phyloP scores from a whole-genome alignment of 805 yeast genomes.

The Kluyveromyces lactis region DNA sequence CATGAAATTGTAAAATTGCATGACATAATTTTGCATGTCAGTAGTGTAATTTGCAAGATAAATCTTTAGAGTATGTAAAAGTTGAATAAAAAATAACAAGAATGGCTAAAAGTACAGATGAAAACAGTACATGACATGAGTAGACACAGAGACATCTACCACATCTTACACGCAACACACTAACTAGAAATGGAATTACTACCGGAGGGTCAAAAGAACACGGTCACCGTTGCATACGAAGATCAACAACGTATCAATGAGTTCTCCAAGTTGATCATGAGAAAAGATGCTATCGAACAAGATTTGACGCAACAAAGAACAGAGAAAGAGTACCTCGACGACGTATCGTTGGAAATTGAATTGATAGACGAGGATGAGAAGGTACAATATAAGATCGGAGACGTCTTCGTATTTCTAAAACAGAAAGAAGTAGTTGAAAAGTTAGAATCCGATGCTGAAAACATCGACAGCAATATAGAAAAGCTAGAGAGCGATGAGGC shows the following conservation, averaged over 20 bases:
- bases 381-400: conserved; percentile 75
- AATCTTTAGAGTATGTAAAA: too few species aligned
- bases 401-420: conserved; percentile 57
- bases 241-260: conserved; percentile 87
- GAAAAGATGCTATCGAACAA: conserved; percentile 50
- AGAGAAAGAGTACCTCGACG: conserved; percentile 85
- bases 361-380: conserved; percentile 69
- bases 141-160: too few species aligned
- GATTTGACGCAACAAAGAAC: conserved; percentile 42
- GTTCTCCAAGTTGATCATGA: conserved; percentile 73
- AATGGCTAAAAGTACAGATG: too few species aligned
- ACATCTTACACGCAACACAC: too few species aligned
- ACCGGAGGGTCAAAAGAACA: conserved; percentile 36
- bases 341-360: conserved; percentile 77
- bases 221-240: conserved; percentile 36
- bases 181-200: conserved; percentile 20
- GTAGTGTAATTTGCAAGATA: too few species aligned
- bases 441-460: conserved; percentile 54
- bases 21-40: too few species aligned
- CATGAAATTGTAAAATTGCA: too few species aligned
- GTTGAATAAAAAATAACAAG: too few species aligned
- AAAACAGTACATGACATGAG: too few species aligned
- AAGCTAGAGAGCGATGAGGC: conserved; percentile 40
- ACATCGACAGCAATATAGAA: conserved; percentile 42
- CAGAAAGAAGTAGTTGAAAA: conserved; percentile 59